Conservation (phyloP, 1,284 basidiomycete genomes). For the Calocybe gambosa region DNA sequence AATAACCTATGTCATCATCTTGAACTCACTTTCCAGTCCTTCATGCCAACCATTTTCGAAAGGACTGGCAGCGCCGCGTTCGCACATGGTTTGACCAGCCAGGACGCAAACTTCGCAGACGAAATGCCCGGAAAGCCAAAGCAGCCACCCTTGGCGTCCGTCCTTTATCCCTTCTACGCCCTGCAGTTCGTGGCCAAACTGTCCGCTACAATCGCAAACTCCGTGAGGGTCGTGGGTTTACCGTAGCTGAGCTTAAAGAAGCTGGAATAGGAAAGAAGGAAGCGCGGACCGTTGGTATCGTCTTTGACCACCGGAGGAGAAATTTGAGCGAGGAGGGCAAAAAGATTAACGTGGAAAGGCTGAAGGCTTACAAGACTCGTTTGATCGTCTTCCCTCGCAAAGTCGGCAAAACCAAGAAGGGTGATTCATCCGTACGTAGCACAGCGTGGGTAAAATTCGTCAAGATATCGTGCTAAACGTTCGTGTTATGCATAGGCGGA, state of each 20-base stretch:
- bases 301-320: constrained; percentile 96
- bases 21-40: constrained; percentile 51
- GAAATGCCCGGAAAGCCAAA: constrained; percentile 90
- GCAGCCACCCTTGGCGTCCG: constrained; percentile 90
- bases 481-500: constrained; percentile 57
- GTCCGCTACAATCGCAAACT: constrained; percentile 99
- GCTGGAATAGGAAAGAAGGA: constrained; percentile 95
- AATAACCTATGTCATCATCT: background rate
- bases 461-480: constrained; percentile 6
- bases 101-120: constrained; percentile 94
- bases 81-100: constrained; percentile 99
- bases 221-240: constrained; percentile 97
- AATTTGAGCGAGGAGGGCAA: constrained; percentile 98
- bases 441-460: constrained; percentile 4
- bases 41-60: constrained; percentile 94
- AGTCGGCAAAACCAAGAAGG: constrained; percentile 92
- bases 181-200: constrained; percentile 95
- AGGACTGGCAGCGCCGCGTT: constrained; percentile 95
- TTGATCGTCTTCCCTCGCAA: constrained; percentile 95
- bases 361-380: constrained; percentile 89
- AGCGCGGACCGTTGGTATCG: constrained; percentile 89
- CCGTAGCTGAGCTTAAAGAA: constrained; percentile 91
- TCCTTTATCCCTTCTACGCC: constrained; percentile 89
- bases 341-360: constrained; percentile 90
- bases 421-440: constrained; percentile 77